Percentiles rank a stretch among this genome's conserved stretches.
These are phyloP conservation scores for Heteromeles arbutifolia DNA, from an alignment of 306 rosid genomes.

Conservation along the genomic window DNA sequence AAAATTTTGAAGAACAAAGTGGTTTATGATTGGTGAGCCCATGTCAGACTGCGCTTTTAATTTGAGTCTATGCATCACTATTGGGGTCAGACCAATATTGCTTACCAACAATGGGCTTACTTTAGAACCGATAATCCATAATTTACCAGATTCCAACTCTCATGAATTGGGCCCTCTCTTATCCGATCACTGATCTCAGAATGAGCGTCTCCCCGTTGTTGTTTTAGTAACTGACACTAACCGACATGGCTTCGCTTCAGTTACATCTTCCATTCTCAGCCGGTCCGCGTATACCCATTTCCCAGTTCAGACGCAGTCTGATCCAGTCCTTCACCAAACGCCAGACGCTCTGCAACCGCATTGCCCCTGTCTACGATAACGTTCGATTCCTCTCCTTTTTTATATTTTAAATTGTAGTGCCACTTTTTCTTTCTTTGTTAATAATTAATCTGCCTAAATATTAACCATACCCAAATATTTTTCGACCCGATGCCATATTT, in stretches of 20 bases:
- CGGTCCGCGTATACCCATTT: neutral
- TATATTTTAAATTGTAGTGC: too few species aligned
- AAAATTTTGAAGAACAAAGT: too few species aligned
- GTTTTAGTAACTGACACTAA: too few species aligned
- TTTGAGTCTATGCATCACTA: neutral
- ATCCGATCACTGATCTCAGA: neutral
- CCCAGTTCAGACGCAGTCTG: constrained; percentile 14
- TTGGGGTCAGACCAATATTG: neutral
- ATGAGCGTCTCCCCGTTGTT: too few species aligned
- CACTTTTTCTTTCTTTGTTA: too few species aligned
- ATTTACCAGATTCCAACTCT: neutral
- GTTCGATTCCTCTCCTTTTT: constrained; percentile 27
- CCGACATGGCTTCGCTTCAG: constrained; percentile 20
- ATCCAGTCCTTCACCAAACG: constrained; percentile 33
- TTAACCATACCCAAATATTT: too few species aligned
- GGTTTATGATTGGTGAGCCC: too few species aligned
- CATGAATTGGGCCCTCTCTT: neutral
- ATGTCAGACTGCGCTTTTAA: too few species aligned
- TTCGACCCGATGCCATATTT: too few species aligned
- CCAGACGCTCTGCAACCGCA: constrained; percentile 64
- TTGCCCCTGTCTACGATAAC: constrained; percentile 75
- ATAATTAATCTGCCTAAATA: too few species aligned
- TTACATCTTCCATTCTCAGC: constrained; percentile 19
- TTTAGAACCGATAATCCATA: neutral
- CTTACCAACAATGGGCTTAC: neutral